A percentile compares a stretch with the other conserved stretches of the same genome.
Conservation (phyloP, 768 basidiomycete species). For the Lentinula detonsa region DNA sequence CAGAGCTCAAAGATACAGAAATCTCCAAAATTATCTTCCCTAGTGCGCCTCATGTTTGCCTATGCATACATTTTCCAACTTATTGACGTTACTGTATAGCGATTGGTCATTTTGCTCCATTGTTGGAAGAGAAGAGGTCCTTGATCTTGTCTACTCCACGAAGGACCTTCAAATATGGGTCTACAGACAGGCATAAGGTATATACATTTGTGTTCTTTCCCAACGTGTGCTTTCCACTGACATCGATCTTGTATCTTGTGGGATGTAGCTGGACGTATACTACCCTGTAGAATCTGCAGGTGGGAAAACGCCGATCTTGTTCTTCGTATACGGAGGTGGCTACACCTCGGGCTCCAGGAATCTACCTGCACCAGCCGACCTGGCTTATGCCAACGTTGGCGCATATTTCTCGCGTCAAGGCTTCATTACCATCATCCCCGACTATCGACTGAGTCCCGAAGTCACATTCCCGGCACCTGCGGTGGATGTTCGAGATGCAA, state of each 20-base stretch:
- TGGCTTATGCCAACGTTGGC: constrained; percentile 52
- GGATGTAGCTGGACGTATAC: constrained; percentile 56
- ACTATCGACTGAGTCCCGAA: constrained; percentile 60
- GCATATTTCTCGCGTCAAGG: constrained; percentile 57
- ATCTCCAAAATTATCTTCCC: constrained; percentile 24
- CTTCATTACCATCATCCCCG: constrained; percentile 58
- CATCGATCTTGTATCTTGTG: too few species aligned
- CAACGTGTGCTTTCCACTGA: not conserved
- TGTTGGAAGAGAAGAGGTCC: constrained; percentile 40
- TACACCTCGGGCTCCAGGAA: constrained; percentile 38
- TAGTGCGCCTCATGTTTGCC: constrained; percentile 21
- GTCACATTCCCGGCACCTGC: constrained; percentile 49
- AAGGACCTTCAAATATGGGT: constrained; percentile 54
- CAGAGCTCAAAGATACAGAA: constrained; percentile 21
- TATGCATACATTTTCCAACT: not conserved
- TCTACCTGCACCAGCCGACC: constrained; percentile 34
- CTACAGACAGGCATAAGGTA: constrained; percentile 45
- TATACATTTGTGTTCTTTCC: not conserved
- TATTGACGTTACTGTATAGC: constrained; percentile 25
- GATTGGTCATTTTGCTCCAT: constrained; percentile 38
- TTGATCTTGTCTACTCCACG: constrained; percentile 42
- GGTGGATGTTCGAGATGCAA: constrained; percentile 55
- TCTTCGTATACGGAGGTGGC: constrained; percentile 67
- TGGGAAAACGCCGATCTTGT: constrained; percentile 41
- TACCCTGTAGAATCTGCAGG: constrained; percentile 35